Evolutionary conservation across 768 basidiomycete genomes (phyloP), one percentile per base, ranked within the genome.

Genomic region (Tricholomella constricta): DNA sequence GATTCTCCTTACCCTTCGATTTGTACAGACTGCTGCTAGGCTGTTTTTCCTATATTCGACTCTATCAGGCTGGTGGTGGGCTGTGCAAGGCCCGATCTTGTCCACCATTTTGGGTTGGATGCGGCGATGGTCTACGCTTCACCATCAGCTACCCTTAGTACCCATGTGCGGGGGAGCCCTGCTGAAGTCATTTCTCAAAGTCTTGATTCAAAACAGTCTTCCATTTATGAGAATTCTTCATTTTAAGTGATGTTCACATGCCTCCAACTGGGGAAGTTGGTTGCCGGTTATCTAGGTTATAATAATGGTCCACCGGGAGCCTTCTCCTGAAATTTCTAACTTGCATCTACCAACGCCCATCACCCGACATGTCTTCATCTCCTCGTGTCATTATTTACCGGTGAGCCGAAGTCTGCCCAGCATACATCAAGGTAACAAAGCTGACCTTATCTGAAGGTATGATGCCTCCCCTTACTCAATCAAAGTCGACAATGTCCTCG

Each of bases 401-500:
- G 79, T 79, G 43, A 60, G 73, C 63, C 8, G 23, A 10, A 25
- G 37, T 7, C 17, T 20, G 20, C n/a, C 29, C 14, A 22, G 32
- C 35, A 43, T 40, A 20, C 31, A 32, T 44, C 42, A 27, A 40
- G 38, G 20, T 22, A 7, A 5, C 17, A 37, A 46, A 25, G 17
- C 9, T 10, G 38, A 27, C 52, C 4, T 14, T 11, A 32, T 32
- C 31, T 10, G 9, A 32, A 82, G 81, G 35, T 83, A 85, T 62
- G 71, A 80, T 52, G 65, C 70, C 3, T 83, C 82, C 10, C 81
- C 82, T 1, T 82, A 76, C 53, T 72, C 74, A 14, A 68, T 65
- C 36, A 83, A 85, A 60, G 68, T 84, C 42, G 80, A 81, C 63
- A 74, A 80, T 58, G 63, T 80, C 31, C 70, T 85, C 3, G 54